Evolutionary conservation across 2,329 filamentous ascomycete genomes (phyloP).

Genomic region (Blastomyces gilchristii): DNA sequence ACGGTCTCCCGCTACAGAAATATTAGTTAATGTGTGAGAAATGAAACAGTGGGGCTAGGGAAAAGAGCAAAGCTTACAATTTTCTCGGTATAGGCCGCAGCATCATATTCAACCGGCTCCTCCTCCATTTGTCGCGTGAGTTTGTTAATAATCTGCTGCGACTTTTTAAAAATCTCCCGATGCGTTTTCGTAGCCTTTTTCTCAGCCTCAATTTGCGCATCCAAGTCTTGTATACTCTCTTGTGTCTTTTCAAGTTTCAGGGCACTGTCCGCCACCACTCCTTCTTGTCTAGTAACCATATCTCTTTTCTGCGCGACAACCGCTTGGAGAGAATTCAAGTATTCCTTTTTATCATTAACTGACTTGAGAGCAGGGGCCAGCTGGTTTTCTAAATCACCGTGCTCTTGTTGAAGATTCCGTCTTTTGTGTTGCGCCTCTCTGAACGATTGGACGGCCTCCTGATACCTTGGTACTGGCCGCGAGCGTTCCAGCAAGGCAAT

Average conservation of each 20-base stretch:
- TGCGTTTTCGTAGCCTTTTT: slow-evolving; percentile 42
- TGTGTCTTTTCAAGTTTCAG: slow-evolving; percentile 34
- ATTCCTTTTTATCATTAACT: slow-evolving; percentile 59
- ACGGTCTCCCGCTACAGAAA: slow-evolving; percentile 46
- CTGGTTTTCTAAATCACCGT: slow-evolving; percentile 50
- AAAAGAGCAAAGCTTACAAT: slow-evolving; percentile 45
- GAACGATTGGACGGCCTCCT: slow-evolving; percentile 42
- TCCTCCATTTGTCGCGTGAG: slow-evolving; percentile 56
- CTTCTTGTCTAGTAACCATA: slow-evolving; percentile 46
- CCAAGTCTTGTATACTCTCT: slow-evolving; percentile 28
- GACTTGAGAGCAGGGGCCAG: slow-evolving; percentile 59
- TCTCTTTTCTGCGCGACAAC: slow-evolving; percentile 47
- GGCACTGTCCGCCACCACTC: slow-evolving; percentile 32
- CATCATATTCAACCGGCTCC: slow-evolving; percentile 56
- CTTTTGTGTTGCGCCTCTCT: slow-evolving; percentile 46
- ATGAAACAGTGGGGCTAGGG: neutral
- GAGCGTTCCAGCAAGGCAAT: slow-evolving; percentile 56
- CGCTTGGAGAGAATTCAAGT: slow-evolving; percentile 46
- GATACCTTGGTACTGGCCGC: slow-evolving; percentile 57
- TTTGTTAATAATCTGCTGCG: slow-evolving; percentile 49
- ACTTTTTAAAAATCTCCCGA: slow-evolving; percentile 41
- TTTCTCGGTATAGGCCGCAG: slow-evolving; percentile 58
- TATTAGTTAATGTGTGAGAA: slow-evolving; percentile 20
- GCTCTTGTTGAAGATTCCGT: slow-evolving; percentile 46
- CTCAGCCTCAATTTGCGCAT: slow-evolving; percentile 41